These are phyloP conservation scores for Leccinum subtestaceum DNA, from an alignment of 768 basidiomycete species.

Conservation along the genomic window DNA sequence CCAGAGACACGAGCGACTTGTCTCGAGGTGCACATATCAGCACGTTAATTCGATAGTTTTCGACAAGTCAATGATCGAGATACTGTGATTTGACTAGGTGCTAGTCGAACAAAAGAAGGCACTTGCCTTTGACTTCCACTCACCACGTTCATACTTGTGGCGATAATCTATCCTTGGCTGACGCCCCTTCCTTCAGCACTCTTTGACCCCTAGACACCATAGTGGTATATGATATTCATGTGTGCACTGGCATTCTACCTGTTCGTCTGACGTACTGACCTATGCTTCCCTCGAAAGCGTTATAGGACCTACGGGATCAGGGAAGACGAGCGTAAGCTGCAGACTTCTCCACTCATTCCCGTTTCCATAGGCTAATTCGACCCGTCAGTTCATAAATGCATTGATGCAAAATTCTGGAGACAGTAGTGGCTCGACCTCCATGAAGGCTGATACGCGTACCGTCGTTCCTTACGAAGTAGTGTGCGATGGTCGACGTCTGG, in stretches of 20 bases:
- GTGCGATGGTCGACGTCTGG: background rate
- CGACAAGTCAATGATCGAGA: background rate
- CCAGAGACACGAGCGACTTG: background rate
- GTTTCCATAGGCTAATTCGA: background rate
- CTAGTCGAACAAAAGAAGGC: background rate
- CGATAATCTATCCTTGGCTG: background rate
- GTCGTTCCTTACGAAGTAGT: background rate
- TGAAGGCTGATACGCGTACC: background rate
- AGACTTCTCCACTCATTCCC: background rate
- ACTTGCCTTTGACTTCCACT: background rate
- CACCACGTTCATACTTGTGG: background rate
- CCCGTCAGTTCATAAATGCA: slow-evolving; percentile 5
- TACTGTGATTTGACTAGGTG: background rate
- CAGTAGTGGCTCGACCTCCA: background rate
- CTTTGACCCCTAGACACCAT: background rate
- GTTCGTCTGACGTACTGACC: background rate
- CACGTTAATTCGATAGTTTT: too few relatives aligned
- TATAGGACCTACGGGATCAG: slow-evolving; percentile 4
- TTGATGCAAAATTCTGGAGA: background rate
- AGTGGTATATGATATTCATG: slow-evolving; percentile 4
- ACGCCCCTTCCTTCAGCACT: background rate
- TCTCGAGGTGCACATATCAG: too few relatives aligned
- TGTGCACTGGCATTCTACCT: background rate
- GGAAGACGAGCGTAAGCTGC: slow-evolving; percentile 3
- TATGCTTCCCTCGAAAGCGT: background rate